These are phyloP conservation scores for Termitomyces sp. DNA, from an alignment of 768 basidiomycete genomes.

Conservation along the genomic window DNA sequence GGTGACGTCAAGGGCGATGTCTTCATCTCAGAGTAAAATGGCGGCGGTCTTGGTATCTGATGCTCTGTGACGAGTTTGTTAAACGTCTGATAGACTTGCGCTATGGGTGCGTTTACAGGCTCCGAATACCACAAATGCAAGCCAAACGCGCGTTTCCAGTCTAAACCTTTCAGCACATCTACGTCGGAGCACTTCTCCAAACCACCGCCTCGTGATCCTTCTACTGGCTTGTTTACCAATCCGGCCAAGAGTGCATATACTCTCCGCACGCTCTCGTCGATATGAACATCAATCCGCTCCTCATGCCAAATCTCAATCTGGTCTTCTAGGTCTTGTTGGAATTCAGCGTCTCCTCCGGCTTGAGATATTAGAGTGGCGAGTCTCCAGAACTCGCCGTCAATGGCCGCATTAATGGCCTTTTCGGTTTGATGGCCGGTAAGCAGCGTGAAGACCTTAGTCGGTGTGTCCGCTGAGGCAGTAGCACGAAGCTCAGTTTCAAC, in stretches of 20 bases:
- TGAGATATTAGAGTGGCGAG: constrained; percentile 89
- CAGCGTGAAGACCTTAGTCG: constrained; percentile 62
- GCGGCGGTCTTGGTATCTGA: constrained; percentile 47
- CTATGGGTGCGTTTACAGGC: constrained; percentile 63
- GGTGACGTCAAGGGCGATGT: constrained; percentile 13
- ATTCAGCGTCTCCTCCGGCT: constrained; percentile 71
- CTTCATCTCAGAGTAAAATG: constrained; percentile 41
- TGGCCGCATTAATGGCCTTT: constrained; percentile 69
- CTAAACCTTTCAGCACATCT: constrained; percentile 64
- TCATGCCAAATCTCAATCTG: constrained; percentile 85
- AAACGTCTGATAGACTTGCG: constrained; percentile 64
- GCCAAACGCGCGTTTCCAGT: constrained; percentile 94
- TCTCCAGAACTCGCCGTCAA: constrained; percentile 73
- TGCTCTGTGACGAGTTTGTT: constrained; percentile 32
- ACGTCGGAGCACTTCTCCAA: constrained; percentile 49
- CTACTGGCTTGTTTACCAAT: constrained; percentile 49
- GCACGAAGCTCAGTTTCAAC: constrained; percentile 65
- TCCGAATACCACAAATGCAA: constrained; percentile 87
- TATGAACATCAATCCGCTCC: constrained; percentile 64
- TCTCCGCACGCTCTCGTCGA: constrained; percentile 64
- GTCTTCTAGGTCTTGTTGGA: constrained; percentile 62
- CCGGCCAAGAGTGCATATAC: constrained; percentile 85
- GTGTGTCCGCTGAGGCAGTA: constrained; percentile 33
- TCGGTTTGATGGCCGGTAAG: constrained; percentile 88
- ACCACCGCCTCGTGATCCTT: constrained; percentile 47